Evolutionary conservation across 768 basidiomycete genomes (phyloP).

Genomic region (Suillus brevipes): DNA sequence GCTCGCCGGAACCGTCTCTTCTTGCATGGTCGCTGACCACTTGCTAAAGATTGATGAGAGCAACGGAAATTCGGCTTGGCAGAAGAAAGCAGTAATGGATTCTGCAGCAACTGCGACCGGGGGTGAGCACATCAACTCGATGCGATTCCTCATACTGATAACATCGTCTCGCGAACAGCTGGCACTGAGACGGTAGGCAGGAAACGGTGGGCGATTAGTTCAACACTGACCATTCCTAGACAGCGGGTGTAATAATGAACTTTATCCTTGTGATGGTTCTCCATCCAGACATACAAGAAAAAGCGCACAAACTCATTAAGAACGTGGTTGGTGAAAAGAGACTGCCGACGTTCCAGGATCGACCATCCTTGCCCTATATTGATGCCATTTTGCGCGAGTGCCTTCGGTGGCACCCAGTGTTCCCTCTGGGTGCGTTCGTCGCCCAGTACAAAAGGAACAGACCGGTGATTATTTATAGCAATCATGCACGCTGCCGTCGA

Average conservation of each 20-base stretch:
- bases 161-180: neutral
- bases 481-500: conserved; percentile 29
- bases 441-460: too few species aligned
- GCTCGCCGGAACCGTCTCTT: neutral
- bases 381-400: conserved; percentile 11
- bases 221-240: conserved; percentile 4
- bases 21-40: conserved; percentile 14
- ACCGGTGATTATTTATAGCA: neutral
- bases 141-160: neutral
- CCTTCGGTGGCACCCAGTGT: conserved; percentile 8
- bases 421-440: conserved; percentile 7
- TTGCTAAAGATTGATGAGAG: conserved; percentile 5
- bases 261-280: conserved; percentile 15
- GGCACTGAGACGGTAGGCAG: conserved; percentile 12
- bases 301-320: conserved; percentile 9
- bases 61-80: neutral
- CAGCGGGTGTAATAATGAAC: conserved; percentile 1
- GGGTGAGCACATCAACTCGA: conserved; percentile 5
- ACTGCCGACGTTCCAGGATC: conserved; percentile 8
- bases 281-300: conserved; percentile 10
- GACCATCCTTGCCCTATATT: conserved; percentile 3
- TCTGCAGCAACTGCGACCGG: conserved; percentile 8
- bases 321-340: conserved; percentile 9
- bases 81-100: neutral
- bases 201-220: neutral